Evolutionary conservation across 257 asterid genomes (phyloP), one percentile per base, ranked within the genome.

Genomic region (Penstemon newberryi): DNA sequence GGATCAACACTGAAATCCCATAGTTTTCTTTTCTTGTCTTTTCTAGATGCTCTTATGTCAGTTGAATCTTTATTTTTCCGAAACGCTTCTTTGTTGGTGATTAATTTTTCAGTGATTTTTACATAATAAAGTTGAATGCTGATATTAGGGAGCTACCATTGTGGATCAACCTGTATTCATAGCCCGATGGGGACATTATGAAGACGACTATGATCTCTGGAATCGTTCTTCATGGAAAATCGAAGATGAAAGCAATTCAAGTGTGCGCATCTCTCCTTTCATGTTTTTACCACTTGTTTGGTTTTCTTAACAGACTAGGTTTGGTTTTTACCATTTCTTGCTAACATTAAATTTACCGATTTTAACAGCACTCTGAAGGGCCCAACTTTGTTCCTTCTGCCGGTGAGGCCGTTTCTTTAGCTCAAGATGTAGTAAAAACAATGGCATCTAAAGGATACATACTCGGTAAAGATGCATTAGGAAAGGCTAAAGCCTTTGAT

Each of bases 161-260:
- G 78, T 87, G 77, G 97, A 91, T 75, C 99, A 89, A 73, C 92
- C 90, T 40, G 96, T 93, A 63, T 85, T 90, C 91, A 87, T 93
- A 84, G 63, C 95, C 66, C 86, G 84, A 54, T 91, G 99, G 96
- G 96, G 96, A 51, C 84, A 83, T 74, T 80, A 83, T 38, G 91
- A 89, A 52, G 96, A 83, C 38, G 89, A 81, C 71, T 67, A 71
- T 73, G 75, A 76, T 68, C 47, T 78, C 51, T 94, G 97, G 99
- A 82, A 73, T 53, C 95, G 50, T 60, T 61, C 91, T 67, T 69
- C 96, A 12, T 89, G 95, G 97, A 86, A 53, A 59, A 79, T 71
- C 40, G 84, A 84, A 71, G 95, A 84, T 4, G 95, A 74, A 60
- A 85, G 81, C 80, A 65, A 65, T 70, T 47, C 81, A 56, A 74